These are phyloP conservation scores for Sporothrix phasma DNA, from an alignment of 2,329 filamentous ascomycete genomes.

Conservation along the genomic window DNA sequence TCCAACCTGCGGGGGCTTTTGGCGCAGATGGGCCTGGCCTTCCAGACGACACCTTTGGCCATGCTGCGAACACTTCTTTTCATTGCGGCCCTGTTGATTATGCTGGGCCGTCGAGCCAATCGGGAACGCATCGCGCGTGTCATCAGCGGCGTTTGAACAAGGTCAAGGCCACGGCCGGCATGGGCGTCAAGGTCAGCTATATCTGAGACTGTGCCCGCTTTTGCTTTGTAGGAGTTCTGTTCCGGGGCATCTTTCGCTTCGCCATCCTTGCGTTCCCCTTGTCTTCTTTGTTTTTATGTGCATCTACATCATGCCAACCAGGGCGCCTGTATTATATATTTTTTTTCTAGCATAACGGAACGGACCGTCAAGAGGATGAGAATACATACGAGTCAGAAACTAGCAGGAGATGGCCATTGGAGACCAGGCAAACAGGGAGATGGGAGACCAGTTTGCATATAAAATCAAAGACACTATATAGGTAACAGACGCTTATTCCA, in stretches of 20 bases:
- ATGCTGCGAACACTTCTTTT: constrained; percentile 63
- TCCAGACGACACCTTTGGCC: constrained; percentile 47
- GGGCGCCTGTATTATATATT: constrained; percentile 1
- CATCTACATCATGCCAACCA: not conserved
- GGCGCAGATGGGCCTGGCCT: constrained; percentile 38
- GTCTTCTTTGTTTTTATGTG: not conserved
- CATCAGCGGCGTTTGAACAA: constrained; percentile 64
- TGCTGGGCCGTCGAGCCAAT: constrained; percentile 65
- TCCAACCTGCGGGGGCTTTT: constrained; percentile 42
- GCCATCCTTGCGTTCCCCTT: not conserved
- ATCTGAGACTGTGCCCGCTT: constrained; percentile 45
- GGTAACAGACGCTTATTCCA: not conserved
- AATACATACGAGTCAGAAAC: not conserved
- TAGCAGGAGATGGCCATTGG: not conserved
- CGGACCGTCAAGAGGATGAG: not conserved
- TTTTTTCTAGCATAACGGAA: constrained; percentile 5
- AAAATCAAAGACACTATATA: not conserved
- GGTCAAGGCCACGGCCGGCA: constrained; percentile 73
- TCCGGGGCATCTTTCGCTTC: not conserved
- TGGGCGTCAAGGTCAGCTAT: constrained; percentile 97
- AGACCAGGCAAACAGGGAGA: not conserved
- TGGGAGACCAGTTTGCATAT: not conserved
- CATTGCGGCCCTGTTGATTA: constrained; percentile 63
- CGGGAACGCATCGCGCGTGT: constrained; percentile 63
- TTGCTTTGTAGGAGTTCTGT: not conserved